Conservation (phyloP, 2,329 filamentous ascomycete genomes). For the Pestalotiopsis sp. region DNA sequence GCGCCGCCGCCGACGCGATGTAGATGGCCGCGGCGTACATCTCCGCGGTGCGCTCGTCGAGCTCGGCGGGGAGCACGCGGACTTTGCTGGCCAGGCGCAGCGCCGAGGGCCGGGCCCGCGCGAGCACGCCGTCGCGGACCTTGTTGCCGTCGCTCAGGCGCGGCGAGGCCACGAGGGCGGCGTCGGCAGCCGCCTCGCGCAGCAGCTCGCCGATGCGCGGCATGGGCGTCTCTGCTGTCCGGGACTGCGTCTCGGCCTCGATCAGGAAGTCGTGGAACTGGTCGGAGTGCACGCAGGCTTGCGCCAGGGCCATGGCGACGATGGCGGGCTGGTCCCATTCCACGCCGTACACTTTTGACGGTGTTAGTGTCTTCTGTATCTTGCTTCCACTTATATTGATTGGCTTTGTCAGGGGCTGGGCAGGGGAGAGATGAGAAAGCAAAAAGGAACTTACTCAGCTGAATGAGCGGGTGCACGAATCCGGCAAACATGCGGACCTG, state of each 20-base stretch:
- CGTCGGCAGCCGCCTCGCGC: constrained; percentile 56
- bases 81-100: constrained; percentile 61
- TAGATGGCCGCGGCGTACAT: constrained; percentile 69
- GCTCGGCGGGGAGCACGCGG: constrained; percentile 53
- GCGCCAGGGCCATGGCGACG: constrained; percentile 77
- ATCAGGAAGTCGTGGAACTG: constrained; percentile 58
- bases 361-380: not conserved
- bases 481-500: constrained; percentile 70
- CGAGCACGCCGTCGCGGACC: constrained; percentile 68
- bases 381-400: not conserved
- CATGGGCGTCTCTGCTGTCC: constrained; percentile 30
- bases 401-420: too few species aligned
- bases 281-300: constrained; percentile 69
- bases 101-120: constrained; percentile 64
- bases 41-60: constrained; percentile 56
- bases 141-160: constrained; percentile 60
- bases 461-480: constrained; percentile 79
- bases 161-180: constrained; percentile 57
- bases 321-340: constrained; percentile 83
- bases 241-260: constrained; percentile 49
- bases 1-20: constrained; percentile 55
- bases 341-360: constrained; percentile 67
- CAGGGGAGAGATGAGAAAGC: too few species aligned
- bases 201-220: constrained; percentile 60
- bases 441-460: constrained; percentile 47